These are phyloP conservation scores for Oligophagozyma castellii DNA, from an alignment of 1,139 yeast species.

Conservation along the genomic window DNA sequence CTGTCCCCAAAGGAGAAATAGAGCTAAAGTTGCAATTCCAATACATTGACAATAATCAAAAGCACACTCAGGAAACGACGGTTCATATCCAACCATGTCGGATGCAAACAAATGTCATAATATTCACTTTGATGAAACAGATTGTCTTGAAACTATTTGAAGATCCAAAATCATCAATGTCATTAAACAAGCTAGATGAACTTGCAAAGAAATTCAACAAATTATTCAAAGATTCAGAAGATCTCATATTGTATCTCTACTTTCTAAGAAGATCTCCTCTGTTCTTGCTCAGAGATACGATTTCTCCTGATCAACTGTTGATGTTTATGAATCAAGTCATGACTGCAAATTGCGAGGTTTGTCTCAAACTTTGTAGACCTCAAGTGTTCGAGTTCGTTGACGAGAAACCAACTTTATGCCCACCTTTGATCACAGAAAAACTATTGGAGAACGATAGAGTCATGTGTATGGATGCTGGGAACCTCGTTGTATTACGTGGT, in stretches of 20 bases:
- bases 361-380: slow-evolving; percentile 1
- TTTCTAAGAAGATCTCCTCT: slow-evolving; percentile 7
- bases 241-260: too few species aligned
- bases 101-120: too few species aligned
- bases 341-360: slow-evolving; percentile 2
- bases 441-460: too few species aligned
- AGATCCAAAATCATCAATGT: background rate
- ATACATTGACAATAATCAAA: background rate
- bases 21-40: background rate
- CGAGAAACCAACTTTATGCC: too few species aligned
- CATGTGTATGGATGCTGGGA: slow-evolving; percentile 10
- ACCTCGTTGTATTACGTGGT: slow-evolving; percentile 7
- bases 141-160: background rate
- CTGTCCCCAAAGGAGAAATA: background rate
- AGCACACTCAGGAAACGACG: background rate
- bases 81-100: too few species aligned
- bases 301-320: slow-evolving; percentile 11
- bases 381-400: background rate
- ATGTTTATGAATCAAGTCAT: slow-evolving; percentile 6
- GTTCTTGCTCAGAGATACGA: slow-evolving; percentile 6
- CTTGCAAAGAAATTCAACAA: too few species aligned
- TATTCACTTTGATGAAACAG: background rate
- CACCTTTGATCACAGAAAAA: too few species aligned
- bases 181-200: too few species aligned
- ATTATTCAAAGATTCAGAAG: too few species aligned